Evolutionary conservation across 2,329 filamentous ascomycete species (phyloP).

Genomic region (Pseudogymnoascus verrucosus): DNA sequence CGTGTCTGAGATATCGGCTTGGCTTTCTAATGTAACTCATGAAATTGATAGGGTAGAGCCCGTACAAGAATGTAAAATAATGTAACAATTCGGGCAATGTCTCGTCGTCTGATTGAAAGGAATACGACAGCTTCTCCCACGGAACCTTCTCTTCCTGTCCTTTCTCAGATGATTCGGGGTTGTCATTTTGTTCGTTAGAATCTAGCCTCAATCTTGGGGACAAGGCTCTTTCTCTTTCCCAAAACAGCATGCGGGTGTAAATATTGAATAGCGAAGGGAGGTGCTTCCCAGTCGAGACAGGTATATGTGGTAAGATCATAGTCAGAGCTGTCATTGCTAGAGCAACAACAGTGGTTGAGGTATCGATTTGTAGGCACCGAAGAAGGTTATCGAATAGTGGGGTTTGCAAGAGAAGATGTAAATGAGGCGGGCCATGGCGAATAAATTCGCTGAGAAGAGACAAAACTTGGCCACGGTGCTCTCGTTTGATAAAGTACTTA

Average conservation of each 20-base stretch:
- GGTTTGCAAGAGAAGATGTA: conserved; percentile 66
- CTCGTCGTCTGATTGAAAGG: conserved; percentile 53
- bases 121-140: conserved; percentile 60
- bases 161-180: conserved; percentile 31
- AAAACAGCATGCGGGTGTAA: conserved; percentile 72
- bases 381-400: conserved; percentile 64
- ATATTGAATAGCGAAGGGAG: conserved; percentile 72
- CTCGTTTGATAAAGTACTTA: conserved; percentile 54
- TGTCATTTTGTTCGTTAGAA: conserved; percentile 26
- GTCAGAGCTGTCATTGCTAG: conserved; percentile 66
- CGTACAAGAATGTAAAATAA: conserved; percentile 78
- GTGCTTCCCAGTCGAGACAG: conserved; percentile 58
- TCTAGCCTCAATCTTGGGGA: conserved; percentile 10
- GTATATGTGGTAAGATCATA: conserved; percentile 78
- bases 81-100: conserved; percentile 59
- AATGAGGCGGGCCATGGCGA: conserved; percentile 67
- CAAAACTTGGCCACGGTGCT: conserved; percentile 55
- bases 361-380: conserved; percentile 67
- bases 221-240: conserved; percentile 43
- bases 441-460: conserved; percentile 66
- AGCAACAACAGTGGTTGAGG: conserved; percentile 68
- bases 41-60: conserved; percentile 77
- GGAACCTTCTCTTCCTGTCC: conserved; percentile 25
- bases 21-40: conserved; percentile 81
- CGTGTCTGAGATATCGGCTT: conserved; percentile 66